Evolutionary conservation across 148 eudicot species (phyloP), one percentile per base, ranked within the genome.

Genomic region (Rhododendron griersonianum): DNA sequence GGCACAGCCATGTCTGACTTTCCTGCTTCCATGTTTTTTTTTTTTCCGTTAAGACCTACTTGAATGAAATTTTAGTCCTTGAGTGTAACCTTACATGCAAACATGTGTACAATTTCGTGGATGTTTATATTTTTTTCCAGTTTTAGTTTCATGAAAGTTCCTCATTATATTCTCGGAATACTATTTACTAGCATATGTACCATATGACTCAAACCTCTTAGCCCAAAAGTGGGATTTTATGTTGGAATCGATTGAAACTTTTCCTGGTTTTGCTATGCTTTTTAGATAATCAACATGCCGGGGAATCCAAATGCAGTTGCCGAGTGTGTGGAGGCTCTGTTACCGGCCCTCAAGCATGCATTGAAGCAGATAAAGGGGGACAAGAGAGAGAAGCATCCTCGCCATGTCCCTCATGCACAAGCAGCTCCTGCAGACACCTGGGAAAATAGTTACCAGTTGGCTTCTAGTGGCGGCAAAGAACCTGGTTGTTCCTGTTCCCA

Each of bases 241-340:
- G 44, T 5, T 33, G 83, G 65, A n/a, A 81, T 81, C 10, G 18
- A 57, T 48, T 83, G 33, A 7, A 47, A 30, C 45, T 71, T 25
- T 33, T 30, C 47, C 37, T 73, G 81, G 25, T 71, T 79, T 37
- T 3, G 81, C 78, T 45, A 18, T 39, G 21, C 76, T 28, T 39
- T 53, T 65, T 80, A 96, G 98, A 96, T 96, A 59, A 93, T 96
- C 87, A 96, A 96, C 91, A 96, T 96, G 99, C 99, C 99, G n/a
- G 99, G 99, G 59, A 96, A 96, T 87, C 99, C 98, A 83, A 96
- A 96, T 88, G 99, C 99, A 5, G 99, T 95, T 75, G 99, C 94
- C 11, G 99, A 96, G 92, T 96, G 99, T 85, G 94, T 95, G 95
- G 98, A 93, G 85, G 98, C 98, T 21, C 85, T 96, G 82, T 81